Evolutionary conservation across 495 filamentous ascomycete species (phyloP), one percentile per base, ranked within the genome.

Genomic region (Lophium mytilinum): DNA sequence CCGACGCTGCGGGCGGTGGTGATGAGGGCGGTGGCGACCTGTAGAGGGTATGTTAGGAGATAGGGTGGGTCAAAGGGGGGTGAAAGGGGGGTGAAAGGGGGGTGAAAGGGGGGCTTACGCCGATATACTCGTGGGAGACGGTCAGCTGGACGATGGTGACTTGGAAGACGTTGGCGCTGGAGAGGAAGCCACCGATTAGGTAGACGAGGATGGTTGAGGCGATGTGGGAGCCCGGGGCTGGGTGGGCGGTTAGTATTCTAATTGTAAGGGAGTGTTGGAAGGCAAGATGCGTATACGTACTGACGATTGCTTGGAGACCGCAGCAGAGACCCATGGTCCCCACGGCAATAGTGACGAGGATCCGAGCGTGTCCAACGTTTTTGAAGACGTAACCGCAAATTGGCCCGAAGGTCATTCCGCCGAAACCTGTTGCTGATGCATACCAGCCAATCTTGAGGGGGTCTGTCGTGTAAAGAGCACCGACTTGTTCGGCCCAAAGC

Each of bases 11-110:
- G 50, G 1, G 56, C 60, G 7, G 36, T 39, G 5, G 50, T 52
- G 24, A 60, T 54, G 12, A 61, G 12, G 50, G 42, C 48, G 52
- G 35, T 63, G 57, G 41, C 55, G 24, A 30, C 24, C 24, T 30
- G 24, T 2, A 30, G 24, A 2, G 24, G 48, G 46, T 47, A n/a
- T 6, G 53, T 30, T 30, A 30, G 24, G 24, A 30, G 24, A 30
- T 30, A 6, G 3, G 24, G 24, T 30, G 24, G 24, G 24, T 30
- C 6, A 30, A 30, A 30, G 24, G 24, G 24, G 24, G 6, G 24
- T 30, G 24, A 11, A 5, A 36, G 43, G 35, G 53, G 53, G 24
- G 50, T 51, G 12, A 15, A 3, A 11, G 15, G 14, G 21, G 24
- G n/a, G 24, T 3, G 19, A 43, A 34, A 2, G 11, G 24, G 24